Percentiles rank a stretch among this genome's conserved stretches.
Conservation (phyloP, 148 eudicot species). For the Selenicereus undatus region DNA sequence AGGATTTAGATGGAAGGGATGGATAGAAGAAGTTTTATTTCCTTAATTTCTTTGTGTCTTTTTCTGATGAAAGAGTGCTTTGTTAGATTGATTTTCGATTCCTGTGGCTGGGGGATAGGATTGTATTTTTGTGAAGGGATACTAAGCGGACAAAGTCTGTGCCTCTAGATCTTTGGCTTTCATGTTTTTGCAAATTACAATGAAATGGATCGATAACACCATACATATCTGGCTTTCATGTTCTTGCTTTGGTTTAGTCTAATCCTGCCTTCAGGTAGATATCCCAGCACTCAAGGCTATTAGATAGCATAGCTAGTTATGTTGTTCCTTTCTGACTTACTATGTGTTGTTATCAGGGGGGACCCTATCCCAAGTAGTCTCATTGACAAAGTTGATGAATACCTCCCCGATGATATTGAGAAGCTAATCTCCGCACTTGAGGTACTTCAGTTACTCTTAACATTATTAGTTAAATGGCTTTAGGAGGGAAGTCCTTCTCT, state of each 20-base stretch:
- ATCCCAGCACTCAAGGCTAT: not conserved
- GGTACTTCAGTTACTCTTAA: conserved; percentile 36
- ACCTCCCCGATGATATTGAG: conserved; percentile 65
- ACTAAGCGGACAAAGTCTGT: not conserved
- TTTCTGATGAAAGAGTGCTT: not conserved
- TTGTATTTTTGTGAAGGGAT: not conserved
- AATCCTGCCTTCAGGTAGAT: not conserved
- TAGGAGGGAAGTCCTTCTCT: not conserved
- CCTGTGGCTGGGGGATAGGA: not conserved
- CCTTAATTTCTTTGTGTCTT: not conserved
- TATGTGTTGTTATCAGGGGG: conserved; percentile 53
- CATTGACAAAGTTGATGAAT: conserved; percentile 68
- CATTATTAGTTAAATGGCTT: not conserved
- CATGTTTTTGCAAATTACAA: not conserved
- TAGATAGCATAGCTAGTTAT: not conserved
- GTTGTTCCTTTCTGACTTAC: conserved; percentile 15
- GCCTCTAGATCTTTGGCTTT: not conserved
- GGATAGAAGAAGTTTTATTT: not conserved
- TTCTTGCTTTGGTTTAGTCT: not conserved
- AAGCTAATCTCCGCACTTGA: conserved; percentile 41
- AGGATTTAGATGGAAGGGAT: not conserved
- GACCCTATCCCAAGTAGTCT: conserved; percentile 70
- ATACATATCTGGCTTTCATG: too few relatives aligned
- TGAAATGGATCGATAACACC: too few relatives aligned
- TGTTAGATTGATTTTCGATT: not conserved